Evolutionary conservation across 345 rosid genomes (phyloP).

Genomic region (Eucalyptus dawsonii): DNA sequence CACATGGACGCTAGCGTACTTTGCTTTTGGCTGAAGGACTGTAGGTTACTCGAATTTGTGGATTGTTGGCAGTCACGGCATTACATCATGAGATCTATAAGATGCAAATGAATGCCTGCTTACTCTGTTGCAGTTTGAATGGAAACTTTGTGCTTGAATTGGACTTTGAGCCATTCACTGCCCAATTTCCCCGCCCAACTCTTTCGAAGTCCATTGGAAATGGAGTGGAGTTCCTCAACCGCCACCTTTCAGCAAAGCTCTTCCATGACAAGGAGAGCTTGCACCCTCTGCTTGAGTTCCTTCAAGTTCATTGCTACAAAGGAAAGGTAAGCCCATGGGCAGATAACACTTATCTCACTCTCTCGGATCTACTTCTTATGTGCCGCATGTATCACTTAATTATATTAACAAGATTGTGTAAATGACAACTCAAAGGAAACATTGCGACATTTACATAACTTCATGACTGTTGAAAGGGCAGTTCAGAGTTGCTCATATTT

Average conservation of each 20-base stretch:
- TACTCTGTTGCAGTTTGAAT: constrained; percentile 32
- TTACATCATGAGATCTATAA: neutral
- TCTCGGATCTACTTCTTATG: neutral
- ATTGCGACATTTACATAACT: neutral
- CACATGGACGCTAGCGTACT: neutral
- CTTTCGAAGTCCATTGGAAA: constrained; percentile 81
- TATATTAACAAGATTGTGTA: neutral
- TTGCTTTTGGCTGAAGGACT: neutral
- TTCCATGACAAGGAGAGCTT: constrained; percentile 49
- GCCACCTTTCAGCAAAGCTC: constrained; percentile 61
- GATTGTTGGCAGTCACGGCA: neutral
- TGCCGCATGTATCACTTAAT: neutral
- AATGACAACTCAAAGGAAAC: neutral
- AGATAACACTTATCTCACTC: neutral
- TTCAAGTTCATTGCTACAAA: constrained; percentile 35
- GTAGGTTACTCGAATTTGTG: neutral
- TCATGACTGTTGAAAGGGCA: neutral
- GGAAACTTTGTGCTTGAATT: constrained; percentile 83
- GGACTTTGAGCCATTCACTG: constrained; percentile 92
- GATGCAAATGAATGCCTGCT: neutral
- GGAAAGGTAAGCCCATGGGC: constrained; percentile 21
- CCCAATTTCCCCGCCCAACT: constrained; percentile 86
- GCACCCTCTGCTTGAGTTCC: constrained; percentile 38
- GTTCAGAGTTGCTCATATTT: neutral
- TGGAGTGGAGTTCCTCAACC: constrained; percentile 96